These are phyloP conservation scores for Bathelium albidoporum DNA, from an alignment of 495 filamentous ascomycete genomes.

Conservation along the genomic window DNA sequence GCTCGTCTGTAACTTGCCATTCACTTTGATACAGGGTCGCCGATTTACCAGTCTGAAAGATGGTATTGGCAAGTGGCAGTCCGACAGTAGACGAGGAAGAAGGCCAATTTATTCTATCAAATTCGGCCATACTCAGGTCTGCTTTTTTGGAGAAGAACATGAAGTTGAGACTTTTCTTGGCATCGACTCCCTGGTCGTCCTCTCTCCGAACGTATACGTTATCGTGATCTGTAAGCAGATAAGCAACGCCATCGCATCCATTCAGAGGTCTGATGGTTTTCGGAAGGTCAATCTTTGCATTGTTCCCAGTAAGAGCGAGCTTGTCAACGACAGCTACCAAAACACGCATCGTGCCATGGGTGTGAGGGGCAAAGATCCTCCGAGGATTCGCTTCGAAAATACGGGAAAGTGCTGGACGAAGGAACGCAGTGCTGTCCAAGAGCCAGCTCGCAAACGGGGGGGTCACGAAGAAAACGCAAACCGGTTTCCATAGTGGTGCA, in stretches of 20 bases:
- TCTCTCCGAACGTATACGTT: neutral
- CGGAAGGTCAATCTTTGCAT: neutral
- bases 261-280: neutral
- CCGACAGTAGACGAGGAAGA: neutral
- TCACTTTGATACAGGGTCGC: constrained; percentile 15
- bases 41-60: constrained; percentile 18
- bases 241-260: neutral
- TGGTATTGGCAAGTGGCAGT: constrained; percentile 19
- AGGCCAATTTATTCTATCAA: neutral
- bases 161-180: neutral
- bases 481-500: neutral
- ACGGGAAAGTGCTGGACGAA: neutral
- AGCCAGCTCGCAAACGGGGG: neutral
- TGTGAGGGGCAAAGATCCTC: neutral
- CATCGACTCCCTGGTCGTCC: neutral
- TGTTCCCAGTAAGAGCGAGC: neutral
- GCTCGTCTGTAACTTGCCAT: neutral
- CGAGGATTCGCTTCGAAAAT: neutral
- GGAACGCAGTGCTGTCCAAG: neutral
- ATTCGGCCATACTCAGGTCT: neutral
- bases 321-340: neutral
- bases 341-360: neutral
- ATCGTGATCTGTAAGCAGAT: neutral
- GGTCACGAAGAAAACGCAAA: neutral
- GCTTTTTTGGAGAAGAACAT: neutral